Conservation (phyloP, 2,329 filamentous ascomycete species). For the Lachnellula willkommii region DNA sequence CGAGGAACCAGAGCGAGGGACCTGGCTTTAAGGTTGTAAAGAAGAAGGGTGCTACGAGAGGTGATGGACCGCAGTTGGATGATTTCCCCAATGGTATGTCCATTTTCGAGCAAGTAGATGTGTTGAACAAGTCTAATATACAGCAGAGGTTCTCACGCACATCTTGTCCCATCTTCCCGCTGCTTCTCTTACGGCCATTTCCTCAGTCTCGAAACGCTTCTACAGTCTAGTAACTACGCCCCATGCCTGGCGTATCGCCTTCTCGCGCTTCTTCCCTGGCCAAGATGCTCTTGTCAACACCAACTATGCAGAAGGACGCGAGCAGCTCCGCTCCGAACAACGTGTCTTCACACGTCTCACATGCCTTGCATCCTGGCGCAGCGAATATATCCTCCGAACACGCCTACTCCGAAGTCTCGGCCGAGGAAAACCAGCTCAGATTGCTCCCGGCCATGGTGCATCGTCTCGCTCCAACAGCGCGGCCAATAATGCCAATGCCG, state of each 20-base stretch:
- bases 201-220: conserved; percentile 82
- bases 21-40: conserved; percentile 53
- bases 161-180: conserved; percentile 86
- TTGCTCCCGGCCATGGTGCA: conserved; percentile 46
- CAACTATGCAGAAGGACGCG: conserved; percentile 41
- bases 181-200: conserved; percentile 73
- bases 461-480: conserved; percentile 42
- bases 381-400: conserved; percentile 87
- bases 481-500: conserved; percentile 60
- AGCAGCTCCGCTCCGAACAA: conserved; percentile 62
- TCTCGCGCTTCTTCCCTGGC: conserved; percentile 83
- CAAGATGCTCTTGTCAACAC: conserved; percentile 50
- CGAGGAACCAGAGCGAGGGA: conserved; percentile 37
- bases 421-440: conserved; percentile 70
- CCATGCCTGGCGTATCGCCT: conserved; percentile 90
- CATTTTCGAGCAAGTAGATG: neutral
- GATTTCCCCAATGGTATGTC: conserved; percentile 75
- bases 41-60: conserved; percentile 31
- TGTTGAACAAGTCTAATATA: conserved; percentile 21
- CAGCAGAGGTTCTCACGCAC: conserved; percentile 81
- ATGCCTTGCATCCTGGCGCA: conserved; percentile 84
- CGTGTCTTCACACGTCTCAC: conserved; percentile 80
- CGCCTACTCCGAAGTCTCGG: conserved; percentile 74
- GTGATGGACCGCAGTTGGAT: conserved; percentile 27
- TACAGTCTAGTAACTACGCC: conserved; percentile 82